A percentile compares a stretch with the other conserved stretches of the same genome.
phyloP scores from a whole-genome alignment of 2,329 filamentous ascomycete genomes.

The Davidsoniella australis region DNA sequence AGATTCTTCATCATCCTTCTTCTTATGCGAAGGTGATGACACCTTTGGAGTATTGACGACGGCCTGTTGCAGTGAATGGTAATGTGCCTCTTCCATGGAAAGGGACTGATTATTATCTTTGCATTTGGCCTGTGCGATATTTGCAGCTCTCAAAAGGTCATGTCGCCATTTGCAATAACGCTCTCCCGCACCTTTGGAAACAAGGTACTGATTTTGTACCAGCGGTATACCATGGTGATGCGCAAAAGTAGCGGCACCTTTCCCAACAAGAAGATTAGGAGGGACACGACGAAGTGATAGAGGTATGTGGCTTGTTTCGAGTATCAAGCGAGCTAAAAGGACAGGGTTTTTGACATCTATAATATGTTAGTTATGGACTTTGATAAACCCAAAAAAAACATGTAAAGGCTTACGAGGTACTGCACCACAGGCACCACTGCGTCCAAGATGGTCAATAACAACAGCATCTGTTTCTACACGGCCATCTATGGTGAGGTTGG shows the following conservation, averaged over 20 bases:
- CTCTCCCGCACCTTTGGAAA: conserved; percentile 65
- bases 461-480: conserved; percentile 89
- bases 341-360: conserved; percentile 87
- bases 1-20: background rate
- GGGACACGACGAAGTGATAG: conserved; percentile 79
- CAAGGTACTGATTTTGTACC: conserved; percentile 55
- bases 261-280: conserved; percentile 75
- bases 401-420: conserved; percentile 52
- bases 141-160: conserved; percentile 44
- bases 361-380: background rate
- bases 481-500: conserved; percentile 81
- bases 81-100: conserved; percentile 10
- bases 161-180: conserved; percentile 65
- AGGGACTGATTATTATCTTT: conserved; percentile 16
- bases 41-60: too few relatives aligned
- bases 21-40: too few relatives aligned
- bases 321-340: conserved; percentile 63
- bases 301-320: conserved; percentile 58
- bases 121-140: conserved; percentile 22
- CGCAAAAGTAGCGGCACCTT: conserved; percentile 77
- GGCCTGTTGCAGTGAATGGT: conserved; percentile 4
- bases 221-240: conserved; percentile 57
- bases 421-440: conserved; percentile 85
- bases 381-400: conserved; percentile 3
- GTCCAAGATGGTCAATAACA: conserved; percentile 75